Percentiles rank a stretch among this genome's conserved stretches.
Evolutionary conservation across 805 yeast species (phyloP).

Genomic region (Starmerella asiatica): DNA sequence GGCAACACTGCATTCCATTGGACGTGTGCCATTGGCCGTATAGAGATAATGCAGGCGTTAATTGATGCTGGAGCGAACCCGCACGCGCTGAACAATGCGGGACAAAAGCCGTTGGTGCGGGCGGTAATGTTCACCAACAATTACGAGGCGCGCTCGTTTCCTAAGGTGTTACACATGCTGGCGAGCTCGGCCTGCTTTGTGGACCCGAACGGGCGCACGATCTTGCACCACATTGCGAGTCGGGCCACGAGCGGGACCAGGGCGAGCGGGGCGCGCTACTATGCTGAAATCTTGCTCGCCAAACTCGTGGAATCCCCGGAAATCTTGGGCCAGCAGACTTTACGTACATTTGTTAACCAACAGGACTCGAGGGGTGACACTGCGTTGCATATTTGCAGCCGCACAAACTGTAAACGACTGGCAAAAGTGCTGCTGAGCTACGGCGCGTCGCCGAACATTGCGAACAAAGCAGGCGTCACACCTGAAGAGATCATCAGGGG

Average conservation of each 20-base stretch:
- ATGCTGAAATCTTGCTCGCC: slow-evolving; percentile 60
- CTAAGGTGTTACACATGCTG: slow-evolving; percentile 60
- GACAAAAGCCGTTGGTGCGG: slow-evolving; percentile 79
- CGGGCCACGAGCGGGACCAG: slow-evolving; percentile 54
- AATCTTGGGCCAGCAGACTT: slow-evolving; percentile 1
- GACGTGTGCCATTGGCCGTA: slow-evolving; percentile 93
- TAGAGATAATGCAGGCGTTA: slow-evolving; percentile 61
- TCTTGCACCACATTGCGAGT: slow-evolving; percentile 72
- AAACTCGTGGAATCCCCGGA: slow-evolving; percentile 44
- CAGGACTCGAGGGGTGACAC: slow-evolving; percentile 78
- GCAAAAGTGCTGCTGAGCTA: slow-evolving; percentile 34
- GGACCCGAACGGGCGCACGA: slow-evolving; percentile 59
- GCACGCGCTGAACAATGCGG: slow-evolving; percentile 45
- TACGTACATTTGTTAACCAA: slow-evolving; percentile 45
- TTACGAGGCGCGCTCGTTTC: slow-evolving; percentile 65
- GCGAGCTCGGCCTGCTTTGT: slow-evolving; percentile 65
- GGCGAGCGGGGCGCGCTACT: slow-evolving; percentile 69
- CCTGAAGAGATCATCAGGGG: slow-evolving; percentile 25
- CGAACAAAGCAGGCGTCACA: slow-evolving; percentile 31
- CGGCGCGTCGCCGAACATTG: slow-evolving; percentile 35
- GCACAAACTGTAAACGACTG: slow-evolving; percentile 37
- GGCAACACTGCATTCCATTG: slow-evolving; percentile 93
- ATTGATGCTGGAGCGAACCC: slow-evolving; percentile 64
- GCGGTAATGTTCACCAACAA: slow-evolving; percentile 80
- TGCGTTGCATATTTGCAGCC: slow-evolving; percentile 64